A percentile compares a stretch with the other conserved stretches of the same genome.
Conservation (phyloP, 2,329 filamentous ascomycete genomes). For the Trichoderma sp. region DNA sequence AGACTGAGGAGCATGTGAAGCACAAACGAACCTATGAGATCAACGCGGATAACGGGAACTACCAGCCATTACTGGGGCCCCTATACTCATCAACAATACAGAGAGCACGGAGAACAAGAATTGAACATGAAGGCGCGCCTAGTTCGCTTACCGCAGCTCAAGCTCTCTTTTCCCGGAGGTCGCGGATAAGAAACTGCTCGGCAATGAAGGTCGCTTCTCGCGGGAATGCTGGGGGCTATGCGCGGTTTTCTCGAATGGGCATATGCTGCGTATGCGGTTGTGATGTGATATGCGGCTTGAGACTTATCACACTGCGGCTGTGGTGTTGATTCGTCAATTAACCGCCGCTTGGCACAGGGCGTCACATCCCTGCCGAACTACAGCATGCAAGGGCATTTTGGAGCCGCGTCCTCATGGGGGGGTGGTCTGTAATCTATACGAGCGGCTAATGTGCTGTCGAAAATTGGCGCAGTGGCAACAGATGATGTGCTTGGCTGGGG, state of each 20-base stretch:
- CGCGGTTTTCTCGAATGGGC: background rate
- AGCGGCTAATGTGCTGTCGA: background rate
- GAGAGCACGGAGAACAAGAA: no score
- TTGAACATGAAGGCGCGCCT: constrained; percentile 5
- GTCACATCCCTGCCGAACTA: background rate
- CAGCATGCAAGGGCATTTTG: background rate
- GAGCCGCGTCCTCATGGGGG: background rate
- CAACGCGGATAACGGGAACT: background rate
- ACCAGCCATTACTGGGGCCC: background rate
- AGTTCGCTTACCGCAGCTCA: constrained; percentile 9
- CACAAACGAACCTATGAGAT: background rate
- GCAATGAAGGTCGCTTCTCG: constrained; percentile 9
- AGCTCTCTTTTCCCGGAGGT: background rate
- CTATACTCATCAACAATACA: background rate
- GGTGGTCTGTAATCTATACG: background rate
- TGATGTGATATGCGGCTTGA: constrained; percentile 6
- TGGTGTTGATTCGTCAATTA: constrained; percentile 14
- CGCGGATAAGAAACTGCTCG: constrained; percentile 2
- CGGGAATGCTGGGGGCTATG: background rate
- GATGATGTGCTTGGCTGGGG: background rate
- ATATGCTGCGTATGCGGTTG: constrained; percentile 1
- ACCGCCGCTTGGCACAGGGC: constrained; percentile 5
- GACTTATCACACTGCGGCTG: constrained; percentile 1
- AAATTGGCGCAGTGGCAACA: background rate
- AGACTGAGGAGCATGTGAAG: background rate